Evolutionary conservation across 352 stramenopile species (phyloP).

Genomic region (Hyaloperonospora brassicae): DNA sequence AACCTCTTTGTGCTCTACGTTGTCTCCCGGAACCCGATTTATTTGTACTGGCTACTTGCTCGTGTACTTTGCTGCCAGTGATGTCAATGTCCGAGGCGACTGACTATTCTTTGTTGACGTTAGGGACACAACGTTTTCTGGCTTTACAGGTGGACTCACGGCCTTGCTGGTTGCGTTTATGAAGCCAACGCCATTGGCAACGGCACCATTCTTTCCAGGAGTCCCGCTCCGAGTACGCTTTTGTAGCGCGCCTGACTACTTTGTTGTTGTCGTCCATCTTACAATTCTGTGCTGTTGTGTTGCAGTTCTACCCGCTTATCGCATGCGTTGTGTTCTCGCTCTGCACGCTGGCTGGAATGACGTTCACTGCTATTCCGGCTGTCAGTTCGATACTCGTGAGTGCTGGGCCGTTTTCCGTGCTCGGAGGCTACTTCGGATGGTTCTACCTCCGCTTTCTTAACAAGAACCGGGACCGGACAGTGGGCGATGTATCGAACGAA

Average conservation of each 20-base stretch:
- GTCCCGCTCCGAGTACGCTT: conserved; percentile 56
- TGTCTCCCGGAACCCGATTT: conserved; percentile 66
- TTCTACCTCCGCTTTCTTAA: conserved; percentile 82
- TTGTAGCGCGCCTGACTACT: background rate
- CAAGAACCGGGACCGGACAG: conserved; percentile 61
- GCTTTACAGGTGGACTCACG: conserved; percentile 70
- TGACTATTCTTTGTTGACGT: conserved; percentile 5
- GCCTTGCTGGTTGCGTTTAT: conserved; percentile 76
- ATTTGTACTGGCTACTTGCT: conserved; percentile 36
- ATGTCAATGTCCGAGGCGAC: background rate
- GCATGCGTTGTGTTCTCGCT: conserved; percentile 43
- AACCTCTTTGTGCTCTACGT: conserved; percentile 81
- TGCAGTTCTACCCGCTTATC: conserved; percentile 63
- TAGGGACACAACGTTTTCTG: conserved; percentile 64
- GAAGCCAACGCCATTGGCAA: conserved; percentile 59
- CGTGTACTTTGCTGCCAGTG: background rate
- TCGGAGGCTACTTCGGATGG: conserved; percentile 77
- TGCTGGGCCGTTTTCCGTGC: conserved; percentile 62
- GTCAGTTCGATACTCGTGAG: conserved; percentile 51
- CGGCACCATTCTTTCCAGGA: conserved; percentile 41
- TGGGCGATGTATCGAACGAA: conserved; percentile 73
- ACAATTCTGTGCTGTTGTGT: conserved; percentile 1
- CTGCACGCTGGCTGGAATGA: conserved; percentile 38
- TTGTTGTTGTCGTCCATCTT: background rate
- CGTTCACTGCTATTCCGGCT: conserved; percentile 22